Conservation (phyloP, 2,329 filamentous ascomycete genomes). For the Arachnopeziza araneosa region DNA sequence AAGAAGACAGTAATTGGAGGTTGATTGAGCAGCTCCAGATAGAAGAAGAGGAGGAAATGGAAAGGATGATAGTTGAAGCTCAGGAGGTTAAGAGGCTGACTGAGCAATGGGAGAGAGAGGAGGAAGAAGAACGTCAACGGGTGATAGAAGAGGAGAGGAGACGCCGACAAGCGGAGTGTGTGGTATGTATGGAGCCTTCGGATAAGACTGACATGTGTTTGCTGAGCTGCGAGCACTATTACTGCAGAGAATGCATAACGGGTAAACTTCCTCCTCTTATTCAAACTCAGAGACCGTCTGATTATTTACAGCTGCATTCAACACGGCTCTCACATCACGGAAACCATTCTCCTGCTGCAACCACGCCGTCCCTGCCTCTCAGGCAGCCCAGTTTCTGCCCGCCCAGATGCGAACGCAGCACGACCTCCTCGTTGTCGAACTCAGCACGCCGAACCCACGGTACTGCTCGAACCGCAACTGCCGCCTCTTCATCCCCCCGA, state of each 20-base stretch:
- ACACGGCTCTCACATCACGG: constrained; percentile 12
- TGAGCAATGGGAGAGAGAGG: not conserved
- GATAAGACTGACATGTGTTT: constrained; percentile 11
- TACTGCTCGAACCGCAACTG: constrained; percentile 24
- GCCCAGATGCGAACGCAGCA: constrained; percentile 6
- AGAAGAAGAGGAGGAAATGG: constrained; percentile 2
- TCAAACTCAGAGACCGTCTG: not conserved
- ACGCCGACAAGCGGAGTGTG: constrained; percentile 12
- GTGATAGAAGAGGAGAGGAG: constrained; percentile 1
- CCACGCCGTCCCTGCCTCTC: not conserved
- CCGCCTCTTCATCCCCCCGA: constrained; percentile 25
- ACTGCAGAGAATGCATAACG: constrained; percentile 17
- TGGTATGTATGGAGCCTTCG: constrained; percentile 17
- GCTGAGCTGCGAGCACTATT: constrained; percentile 17
- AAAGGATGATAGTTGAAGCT: not conserved
- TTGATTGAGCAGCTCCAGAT: constrained; percentile 2
- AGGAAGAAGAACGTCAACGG: constrained; percentile 2
- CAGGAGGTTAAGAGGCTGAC: constrained; percentile 2
- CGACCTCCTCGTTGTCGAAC: constrained; percentile 13
- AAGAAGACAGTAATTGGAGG: not conserved
- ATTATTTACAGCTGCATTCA: constrained; percentile 13
- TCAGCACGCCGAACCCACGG: constrained; percentile 16
- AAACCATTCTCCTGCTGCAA: constrained; percentile 16
- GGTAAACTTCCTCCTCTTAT: constrained; percentile 7
- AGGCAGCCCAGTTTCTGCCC: not conserved